Conservation (phyloP, 1,284 basidiomycete species). For the Cryptococcus sp. region DNA sequence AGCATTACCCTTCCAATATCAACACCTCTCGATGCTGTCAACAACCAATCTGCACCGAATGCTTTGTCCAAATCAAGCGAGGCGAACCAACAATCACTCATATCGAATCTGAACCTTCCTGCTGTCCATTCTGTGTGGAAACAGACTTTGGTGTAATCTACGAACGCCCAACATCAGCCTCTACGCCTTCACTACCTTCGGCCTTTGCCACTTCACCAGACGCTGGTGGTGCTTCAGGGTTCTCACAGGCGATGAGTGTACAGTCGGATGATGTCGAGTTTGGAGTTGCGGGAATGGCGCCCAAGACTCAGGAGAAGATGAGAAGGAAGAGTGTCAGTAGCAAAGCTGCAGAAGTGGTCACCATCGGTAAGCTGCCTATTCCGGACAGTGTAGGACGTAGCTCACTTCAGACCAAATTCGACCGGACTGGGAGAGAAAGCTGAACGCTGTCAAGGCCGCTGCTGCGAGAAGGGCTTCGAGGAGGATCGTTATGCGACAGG, state of each 20-base stretch:
- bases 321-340: slow-evolving; percentile 50
- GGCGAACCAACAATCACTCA: slow-evolving; percentile 88
- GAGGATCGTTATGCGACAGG: slow-evolving; percentile 94
- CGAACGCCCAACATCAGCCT: slow-evolving; percentile 56
- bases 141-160: slow-evolving; percentile 95
- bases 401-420: slow-evolving; percentile 70
- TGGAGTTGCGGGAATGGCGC: slow-evolving; percentile 31
- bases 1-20: slow-evolving; percentile 85
- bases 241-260: slow-evolving; percentile 28
- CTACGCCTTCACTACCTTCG: slow-evolving; percentile 8
- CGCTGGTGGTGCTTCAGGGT: slow-evolving; percentile 57
- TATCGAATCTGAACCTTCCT: slow-evolving; percentile 83
- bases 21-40: slow-evolving; percentile 96
- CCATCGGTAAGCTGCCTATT: slow-evolving; percentile 61
- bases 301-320: slow-evolving; percentile 35
- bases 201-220: slow-evolving; percentile 52
- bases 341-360: slow-evolving; percentile 69
- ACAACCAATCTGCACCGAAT: slow-evolving; percentile 97
- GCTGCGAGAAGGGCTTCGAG: slow-evolving; percentile 86
- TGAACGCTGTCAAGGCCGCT: slow-evolving; percentile 80
- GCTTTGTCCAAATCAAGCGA: slow-evolving; percentile 98
- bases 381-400: no score
- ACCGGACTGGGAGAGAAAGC: slow-evolving; percentile 90
- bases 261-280: slow-evolving; percentile 23
- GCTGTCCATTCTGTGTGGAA: slow-evolving; percentile 95